Percentiles rank a stretch among this genome's conserved stretches.
phyloP scores from a whole-genome alignment of 345 rosid species.

The Xanthoceras sorbifolium region DNA sequence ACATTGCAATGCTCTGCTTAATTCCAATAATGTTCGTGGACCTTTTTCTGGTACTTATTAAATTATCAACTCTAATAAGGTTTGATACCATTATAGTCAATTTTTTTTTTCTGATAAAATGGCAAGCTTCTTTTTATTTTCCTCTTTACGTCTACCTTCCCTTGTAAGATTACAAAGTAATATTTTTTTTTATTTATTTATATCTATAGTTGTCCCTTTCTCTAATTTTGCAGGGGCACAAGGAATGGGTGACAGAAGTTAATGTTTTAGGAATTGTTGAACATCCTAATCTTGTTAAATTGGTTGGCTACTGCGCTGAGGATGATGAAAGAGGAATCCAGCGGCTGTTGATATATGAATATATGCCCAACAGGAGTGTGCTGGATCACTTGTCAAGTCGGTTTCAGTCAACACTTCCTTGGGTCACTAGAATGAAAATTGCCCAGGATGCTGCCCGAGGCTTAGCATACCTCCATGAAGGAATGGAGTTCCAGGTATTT shows the following conservation, averaged over 20 bases:
- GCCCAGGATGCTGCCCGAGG: conserved; percentile 91
- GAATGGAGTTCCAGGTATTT: conserved; percentile 91
- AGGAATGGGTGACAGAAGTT: conserved; percentile 98
- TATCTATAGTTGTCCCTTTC: conserved; percentile 4
- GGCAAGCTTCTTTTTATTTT: too few species aligned
- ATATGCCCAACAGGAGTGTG: conserved; percentile 88
- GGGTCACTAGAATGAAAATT: conserved; percentile 76
- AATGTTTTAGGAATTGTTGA: conserved; percentile 93
- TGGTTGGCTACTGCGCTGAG: conserved; percentile 91
- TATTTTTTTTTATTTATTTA: not conserved
- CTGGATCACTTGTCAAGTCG: conserved; percentile 81
- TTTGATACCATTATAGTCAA: not conserved
- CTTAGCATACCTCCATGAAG: conserved; percentile 87
- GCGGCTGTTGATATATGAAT: conserved; percentile 82
- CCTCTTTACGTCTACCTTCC: not conserved
- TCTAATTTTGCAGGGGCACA: conserved; percentile 69
- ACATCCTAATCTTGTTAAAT: conserved; percentile 87
- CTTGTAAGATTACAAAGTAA: not conserved
- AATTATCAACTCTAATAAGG: not conserved
- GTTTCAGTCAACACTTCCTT: conserved; percentile 62
- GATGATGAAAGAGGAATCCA: conserved; percentile 98
- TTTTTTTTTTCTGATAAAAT: too few species aligned
- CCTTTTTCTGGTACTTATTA: not conserved
- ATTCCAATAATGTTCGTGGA: not conserved
- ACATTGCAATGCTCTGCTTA: not conserved